Evolutionary conservation across 257 asterid genomes (phyloP), one percentile per base, ranked within the genome.

Genomic region (Cruciata laevipes): DNA sequence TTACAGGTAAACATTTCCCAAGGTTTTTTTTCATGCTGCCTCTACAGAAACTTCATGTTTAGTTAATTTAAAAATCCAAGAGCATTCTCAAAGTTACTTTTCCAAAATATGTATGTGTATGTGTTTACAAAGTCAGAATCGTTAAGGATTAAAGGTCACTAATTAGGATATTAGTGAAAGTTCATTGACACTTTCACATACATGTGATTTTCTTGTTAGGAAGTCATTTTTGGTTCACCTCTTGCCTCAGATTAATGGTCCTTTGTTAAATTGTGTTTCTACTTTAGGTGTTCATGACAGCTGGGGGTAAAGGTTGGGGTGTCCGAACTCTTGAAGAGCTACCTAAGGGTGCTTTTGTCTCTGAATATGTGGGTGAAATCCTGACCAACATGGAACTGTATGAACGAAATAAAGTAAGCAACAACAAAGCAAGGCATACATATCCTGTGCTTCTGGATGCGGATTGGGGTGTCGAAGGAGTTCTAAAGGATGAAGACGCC

Each of bases 291-390:
- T 91, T 85, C 79, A 31, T 73, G 69, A 80, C 95, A 3, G 66
- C 66, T 5, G 79, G 72, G 51, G 90, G 85, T 44, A 91, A 91
- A 80, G 96, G 96, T 16, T 88, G 97, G 97, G 97, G 96, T 57
- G 62, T 91, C 14, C 79, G 95, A 63, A 59, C 91, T 2, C 91
- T 91, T 25, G 97, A 91, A 78, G 85, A 82, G 59, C 67, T 88
- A 67, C 92, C 93, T 47, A 63, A 78, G 68, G 96, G 96, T 61
- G 81, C 95, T 4, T 90, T 90, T 74, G 73, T 90, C 25, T 90
- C 95, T 78, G 83, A 81, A 69, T 81, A 78, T 73, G 76, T 78
- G 35, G 85, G 85, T 5, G 85, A 81, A 69, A 73, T 81, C 17
- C 71, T 81, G 55, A 81, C 85, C 49, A 81, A 81, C 38, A 67